Base-by-base conservation (phyloP, 2,329 filamentous ascomycete species). In the Alternaria gansuensis region DNA sequence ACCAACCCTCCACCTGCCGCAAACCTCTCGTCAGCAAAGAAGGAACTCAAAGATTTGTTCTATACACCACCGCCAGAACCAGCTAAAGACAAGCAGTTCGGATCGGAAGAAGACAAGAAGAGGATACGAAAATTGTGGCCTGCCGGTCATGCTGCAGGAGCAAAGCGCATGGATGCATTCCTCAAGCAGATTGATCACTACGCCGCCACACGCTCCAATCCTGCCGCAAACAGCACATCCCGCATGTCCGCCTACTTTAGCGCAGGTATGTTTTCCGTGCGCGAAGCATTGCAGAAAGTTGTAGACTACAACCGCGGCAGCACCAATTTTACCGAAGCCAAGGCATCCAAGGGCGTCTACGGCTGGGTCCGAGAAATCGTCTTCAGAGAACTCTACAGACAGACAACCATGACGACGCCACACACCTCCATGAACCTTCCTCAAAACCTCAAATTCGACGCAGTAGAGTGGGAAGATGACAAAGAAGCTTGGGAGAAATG, bases 341-440 rank as follows among this genome's bases (percentile, higher is more conserved):
- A 78, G 8, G 63, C 72, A 4, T 74, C 72, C 10, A 61, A 76
- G 0, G 80, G 79, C 3, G 73, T 80, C 10, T 73, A 77, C 34
- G 67, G 76, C 8, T 84, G 82, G 82, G 81, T 84, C 1, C 81
- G 82, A 9, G 82, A 84, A 65, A 76, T 84, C 50, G 81, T 82
- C 3, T 84, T 84, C 64, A 78, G 82, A 1, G 82, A 84, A 60
- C 76, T 83, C 24, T 84, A 84, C 66, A 75, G 82, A 11, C 82
- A 84, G 53, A 80, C 80, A 3, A 80, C 78, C 5, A 68, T 83
- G 53, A 75, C 72, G 10, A 81, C 78, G 0, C 82, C 82, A 0
- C 82, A 84, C 55, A 82, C 77, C 4, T 73, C 74, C 14, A 83
- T 84, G 81, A 83, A 83, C 36, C 64, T 83, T 1, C 82, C 82